Evolutionary conservation across 2,329 filamentous ascomycete genomes (phyloP).

Genomic region (Zasmidium citrigriseum): DNA sequence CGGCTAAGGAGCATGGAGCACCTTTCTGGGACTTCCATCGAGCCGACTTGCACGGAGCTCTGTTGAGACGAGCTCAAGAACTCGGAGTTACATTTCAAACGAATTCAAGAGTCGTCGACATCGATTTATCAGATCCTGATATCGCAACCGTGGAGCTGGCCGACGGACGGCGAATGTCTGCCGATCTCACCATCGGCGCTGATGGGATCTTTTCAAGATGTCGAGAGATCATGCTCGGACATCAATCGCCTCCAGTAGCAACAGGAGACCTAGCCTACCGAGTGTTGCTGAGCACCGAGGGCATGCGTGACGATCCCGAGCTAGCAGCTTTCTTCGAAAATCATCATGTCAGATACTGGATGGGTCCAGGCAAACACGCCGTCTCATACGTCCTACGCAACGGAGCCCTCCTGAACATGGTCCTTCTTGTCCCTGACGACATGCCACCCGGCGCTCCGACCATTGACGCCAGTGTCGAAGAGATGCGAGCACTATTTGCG

Average conservation of each 20-base stretch:
- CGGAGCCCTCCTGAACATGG: conserved; percentile 54
- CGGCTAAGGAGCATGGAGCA: conserved; percentile 36
- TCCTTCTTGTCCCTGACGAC: conserved; percentile 53
- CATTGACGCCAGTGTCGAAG: conserved; percentile 53
- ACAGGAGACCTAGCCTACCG: conserved; percentile 56
- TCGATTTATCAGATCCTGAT: conserved; percentile 27
- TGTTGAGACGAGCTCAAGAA: conserved; percentile 50
- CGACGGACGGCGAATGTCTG: conserved; percentile 39
- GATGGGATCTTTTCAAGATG: conserved; percentile 50
- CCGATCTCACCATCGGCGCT: conserved; percentile 51
- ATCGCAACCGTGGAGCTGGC: conserved; percentile 42
- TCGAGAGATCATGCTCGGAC: conserved; percentile 47
- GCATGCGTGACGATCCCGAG: conserved; percentile 50
- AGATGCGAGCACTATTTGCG: conserved; percentile 56
- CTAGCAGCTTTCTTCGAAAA: conserved; percentile 47
- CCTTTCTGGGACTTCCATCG: conserved; percentile 60
- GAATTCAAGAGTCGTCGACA: conserved; percentile 46
- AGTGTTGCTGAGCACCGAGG: conserved; percentile 47
- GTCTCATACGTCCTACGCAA: conserved; percentile 55
- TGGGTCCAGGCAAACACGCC: conserved; percentile 54
- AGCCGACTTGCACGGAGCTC: conserved; percentile 52
- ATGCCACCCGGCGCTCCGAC: conserved; percentile 49
- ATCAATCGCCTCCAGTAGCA: conserved; percentile 47
- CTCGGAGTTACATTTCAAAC: conserved; percentile 51
- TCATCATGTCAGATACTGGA: conserved; percentile 56